A percentile compares a stretch with the other conserved stretches of the same genome.
phyloP scores from a whole-genome alignment of 202 grass and related monocot genomes.

The Eragrostis tef region DNA sequence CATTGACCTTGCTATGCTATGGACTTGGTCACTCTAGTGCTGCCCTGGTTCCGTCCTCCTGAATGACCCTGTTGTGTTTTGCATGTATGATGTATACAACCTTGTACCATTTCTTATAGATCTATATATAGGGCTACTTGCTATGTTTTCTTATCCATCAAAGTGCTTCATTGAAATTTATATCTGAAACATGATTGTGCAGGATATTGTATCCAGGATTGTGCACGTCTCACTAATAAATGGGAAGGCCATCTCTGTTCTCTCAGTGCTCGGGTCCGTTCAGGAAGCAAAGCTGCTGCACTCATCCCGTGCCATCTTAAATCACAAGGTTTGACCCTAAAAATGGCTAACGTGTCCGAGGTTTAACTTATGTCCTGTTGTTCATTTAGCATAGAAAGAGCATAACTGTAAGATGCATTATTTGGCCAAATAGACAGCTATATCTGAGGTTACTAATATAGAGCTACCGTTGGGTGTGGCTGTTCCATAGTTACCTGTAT shows the following conservation, averaged over 20 bases:
- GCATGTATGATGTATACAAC: background rate
- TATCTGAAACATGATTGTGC: slow-evolving; percentile 15
- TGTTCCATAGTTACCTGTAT: background rate
- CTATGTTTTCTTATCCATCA: background rate
- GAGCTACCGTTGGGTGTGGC: background rate
- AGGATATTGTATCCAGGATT: slow-evolving; percentile 60
- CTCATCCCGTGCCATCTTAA: slow-evolving; percentile 46
- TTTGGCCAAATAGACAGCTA: background rate
- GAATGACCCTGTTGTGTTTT: slow-evolving; percentile 24
- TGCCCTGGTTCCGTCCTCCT: background rate
- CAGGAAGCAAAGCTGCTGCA: slow-evolving; percentile 53
- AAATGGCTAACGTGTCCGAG: background rate
- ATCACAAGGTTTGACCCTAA: slow-evolving; percentile 52
- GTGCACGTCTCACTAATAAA: slow-evolving; percentile 39
- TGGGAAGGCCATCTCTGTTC: slow-evolving; percentile 50
- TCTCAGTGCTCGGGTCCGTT: slow-evolving; percentile 52
- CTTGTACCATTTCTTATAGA: background rate
- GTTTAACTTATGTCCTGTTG: background rate
- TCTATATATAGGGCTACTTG: background rate
- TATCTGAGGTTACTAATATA: slow-evolving; percentile 1
- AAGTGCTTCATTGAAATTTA: slow-evolving; percentile 23
- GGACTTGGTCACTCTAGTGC: background rate
- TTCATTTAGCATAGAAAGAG: slow-evolving; percentile 13
- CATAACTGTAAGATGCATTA: background rate
- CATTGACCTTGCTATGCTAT: background rate